A percentile compares a stretch with the other conserved stretches of the same genome.
phyloP scores from a whole-genome alignment of 2,329 filamentous ascomycete genomes.

The Graphiopsis chlorocephala region DNA sequence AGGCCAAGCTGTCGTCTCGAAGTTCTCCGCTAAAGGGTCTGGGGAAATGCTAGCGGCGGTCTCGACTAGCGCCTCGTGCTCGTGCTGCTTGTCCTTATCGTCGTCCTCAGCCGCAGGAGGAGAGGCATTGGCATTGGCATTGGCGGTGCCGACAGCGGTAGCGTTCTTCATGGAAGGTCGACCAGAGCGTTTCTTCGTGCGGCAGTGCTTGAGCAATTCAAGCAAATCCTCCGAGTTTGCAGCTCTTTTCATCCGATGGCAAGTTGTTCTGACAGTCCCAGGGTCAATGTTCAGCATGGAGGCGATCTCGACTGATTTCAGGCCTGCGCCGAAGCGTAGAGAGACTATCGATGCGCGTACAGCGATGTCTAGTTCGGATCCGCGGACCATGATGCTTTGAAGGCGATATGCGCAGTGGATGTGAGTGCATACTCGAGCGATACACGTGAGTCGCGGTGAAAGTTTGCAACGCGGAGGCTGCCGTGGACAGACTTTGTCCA shows the following conservation, averaged over 20 bases:
- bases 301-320: background rate
- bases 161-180: background rate
- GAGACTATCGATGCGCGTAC: slow-evolving; percentile 5
- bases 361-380: background rate
- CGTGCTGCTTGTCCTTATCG: background rate
- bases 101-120: background rate
- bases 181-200: background rate
- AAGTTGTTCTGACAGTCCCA: background rate
- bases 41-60: slow-evolving; percentile 1
- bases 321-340: background rate
- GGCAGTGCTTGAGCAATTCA: background rate
- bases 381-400: background rate
- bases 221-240: background rate
- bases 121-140: background rate
- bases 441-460: background rate
- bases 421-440: background rate
- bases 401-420: background rate
- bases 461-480: background rate
- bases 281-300: background rate
- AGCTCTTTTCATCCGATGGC: background rate
- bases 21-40: background rate
- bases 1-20: slow-evolving; percentile 6
- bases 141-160: background rate
- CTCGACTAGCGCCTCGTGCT: background rate
- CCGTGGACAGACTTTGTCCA: background rate